These are phyloP conservation scores for Ceratocystis smalleyi DNA, from an alignment of 2,329 filamentous ascomycete species.

Conservation along the genomic window DNA sequence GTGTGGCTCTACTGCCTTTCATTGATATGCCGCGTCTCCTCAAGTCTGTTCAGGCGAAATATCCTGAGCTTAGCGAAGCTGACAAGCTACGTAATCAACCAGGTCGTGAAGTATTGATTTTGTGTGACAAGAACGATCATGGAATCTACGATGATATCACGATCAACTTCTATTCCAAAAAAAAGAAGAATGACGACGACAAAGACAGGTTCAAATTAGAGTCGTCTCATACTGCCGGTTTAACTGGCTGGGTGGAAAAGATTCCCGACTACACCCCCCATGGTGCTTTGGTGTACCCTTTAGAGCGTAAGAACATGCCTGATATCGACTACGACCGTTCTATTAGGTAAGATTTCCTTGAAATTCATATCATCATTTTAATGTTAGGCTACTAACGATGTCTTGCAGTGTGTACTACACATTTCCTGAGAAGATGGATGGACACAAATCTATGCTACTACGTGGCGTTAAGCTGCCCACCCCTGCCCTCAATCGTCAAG, in stretches of 20 bases:
- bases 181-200: constrained; percentile 36
- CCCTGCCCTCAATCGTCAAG: constrained; percentile 56
- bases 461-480: constrained; percentile 61
- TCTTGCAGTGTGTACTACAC: constrained; percentile 61
- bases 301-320: constrained; percentile 56
- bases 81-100: constrained; percentile 64
- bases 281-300: constrained; percentile 60
- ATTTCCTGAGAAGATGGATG: constrained; percentile 54
- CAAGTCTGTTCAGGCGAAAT: constrained; percentile 65
- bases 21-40: constrained; percentile 85
- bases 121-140: constrained; percentile 63
- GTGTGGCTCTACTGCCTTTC: constrained; percentile 82
- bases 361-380: background rate
- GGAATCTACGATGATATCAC: constrained; percentile 69
- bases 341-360: constrained; percentile 42
- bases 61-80: constrained; percentile 60
- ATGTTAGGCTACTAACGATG: constrained; percentile 21
- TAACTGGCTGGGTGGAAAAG: constrained; percentile 68
- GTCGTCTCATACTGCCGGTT: constrained; percentile 55
- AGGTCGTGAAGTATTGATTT: constrained; percentile 66
- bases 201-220: constrained; percentile 54
- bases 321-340: constrained; percentile 73
- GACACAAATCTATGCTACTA: constrained; percentile 88
- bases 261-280: constrained; percentile 75
- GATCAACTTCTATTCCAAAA: constrained; percentile 82